Evolutionary conservation across 306 rosid species (phyloP), one percentile per base, ranked within the genome.

Genomic region (Lithocarpus polystachyus): DNA sequence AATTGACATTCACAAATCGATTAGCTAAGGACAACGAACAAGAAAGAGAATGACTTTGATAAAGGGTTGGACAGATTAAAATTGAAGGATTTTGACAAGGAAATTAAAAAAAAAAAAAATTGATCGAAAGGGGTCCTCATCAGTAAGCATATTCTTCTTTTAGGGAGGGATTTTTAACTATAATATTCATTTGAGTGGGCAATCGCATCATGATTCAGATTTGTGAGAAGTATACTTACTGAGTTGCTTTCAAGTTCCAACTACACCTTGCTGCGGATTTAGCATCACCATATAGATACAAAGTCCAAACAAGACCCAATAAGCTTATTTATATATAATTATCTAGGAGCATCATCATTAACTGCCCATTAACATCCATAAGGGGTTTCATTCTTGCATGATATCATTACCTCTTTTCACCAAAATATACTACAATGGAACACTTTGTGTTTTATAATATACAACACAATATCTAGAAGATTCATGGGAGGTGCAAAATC

Each of bases 281-380:
- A 48, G 17, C 53, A 48, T 13, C 65, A 12, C 24, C 65, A 62
- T 5, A 5, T 28, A 14, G 20, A 22, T 67, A n/a, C 23, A 2
- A 33, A 67, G 82, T 83, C 75, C 83, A 79, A 79, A 85, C 77
- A 61, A 75, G 82, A 72, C 83, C 79, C 85, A 68, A 79, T 26
- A 76, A 69, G 29, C 52, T 75, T 74, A 75, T 77, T 80, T 74
- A 75, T 81, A 80, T 60, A 76, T 84, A 86, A 81, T 74, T 73
- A 83, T 87, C 88, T 81, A 75, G 4, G 81, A 76, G 76, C 82
- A 72, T 56, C 67, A 89, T 79, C 80, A 87, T 85, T 81, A 82
- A 77, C 75, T 54, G 48, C 77, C 85, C 81, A 73, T 80, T 75
- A 84, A 76, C 72, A 77, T 80, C 76, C 59, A 72, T 73, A 11